Conservation (phyloP, 73 alveolate species). For the Tetrahymena thermophila region DNA sequence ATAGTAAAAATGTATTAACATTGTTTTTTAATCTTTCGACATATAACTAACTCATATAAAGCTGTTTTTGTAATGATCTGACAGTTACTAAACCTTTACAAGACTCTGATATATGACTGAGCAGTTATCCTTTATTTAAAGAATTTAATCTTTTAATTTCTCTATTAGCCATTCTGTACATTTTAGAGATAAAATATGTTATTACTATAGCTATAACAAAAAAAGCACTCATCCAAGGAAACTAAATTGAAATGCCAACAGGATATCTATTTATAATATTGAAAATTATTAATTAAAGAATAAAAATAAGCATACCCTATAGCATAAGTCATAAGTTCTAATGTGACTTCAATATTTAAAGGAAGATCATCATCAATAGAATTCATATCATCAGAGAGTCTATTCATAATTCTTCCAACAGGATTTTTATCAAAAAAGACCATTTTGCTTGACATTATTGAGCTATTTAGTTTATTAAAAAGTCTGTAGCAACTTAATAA, state of each 20-base stretch:
- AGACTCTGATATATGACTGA: constrained; percentile 8
- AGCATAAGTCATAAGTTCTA: neutral
- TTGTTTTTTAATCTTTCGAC: neutral
- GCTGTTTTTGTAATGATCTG: constrained; percentile 4
- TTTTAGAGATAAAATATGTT: neutral
- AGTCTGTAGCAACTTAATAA: constrained; percentile 22
- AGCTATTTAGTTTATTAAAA: neutral
- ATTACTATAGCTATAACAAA: neutral
- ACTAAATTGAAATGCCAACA: constrained; percentile 10
- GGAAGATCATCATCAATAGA: constrained; percentile 39
- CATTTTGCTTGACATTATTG: constrained; percentile 11
- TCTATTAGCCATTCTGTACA: constrained; percentile 6
- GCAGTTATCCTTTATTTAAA: constrained; percentile 12
- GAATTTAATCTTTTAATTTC: constrained; percentile 21
- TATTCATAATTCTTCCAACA: constrained; percentile 77
- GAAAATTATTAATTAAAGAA: neutral
- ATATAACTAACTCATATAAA: neutral
- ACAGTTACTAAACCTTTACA: constrained; percentile 3
- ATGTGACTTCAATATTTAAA: neutral
- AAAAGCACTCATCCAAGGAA: neutral
- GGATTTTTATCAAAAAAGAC: constrained; percentile 87
- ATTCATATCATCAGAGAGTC: constrained; percentile 67
- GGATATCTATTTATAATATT: neutral
- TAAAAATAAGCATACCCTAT: neutral
- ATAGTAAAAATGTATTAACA: constrained; percentile 1